These are phyloP conservation scores for Rutidosis leptorrhynchoides DNA, from an alignment of 129 eudicot genomes.

Conservation along the genomic window DNA sequence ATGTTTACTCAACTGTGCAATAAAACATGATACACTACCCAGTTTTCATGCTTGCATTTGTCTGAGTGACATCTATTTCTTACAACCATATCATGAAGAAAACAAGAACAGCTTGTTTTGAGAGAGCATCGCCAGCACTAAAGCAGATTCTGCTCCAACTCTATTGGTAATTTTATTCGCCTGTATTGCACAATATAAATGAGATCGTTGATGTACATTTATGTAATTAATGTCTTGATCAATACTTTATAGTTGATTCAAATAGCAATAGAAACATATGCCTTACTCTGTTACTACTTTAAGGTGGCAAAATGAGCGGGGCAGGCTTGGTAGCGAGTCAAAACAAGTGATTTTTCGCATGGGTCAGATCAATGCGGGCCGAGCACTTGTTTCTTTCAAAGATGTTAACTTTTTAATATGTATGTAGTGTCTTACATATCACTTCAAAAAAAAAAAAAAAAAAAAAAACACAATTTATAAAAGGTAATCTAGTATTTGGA, in stretches of 20 bases:
- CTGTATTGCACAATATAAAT: not conserved
- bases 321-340: not conserved
- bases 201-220: not conserved
- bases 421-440: not conserved
- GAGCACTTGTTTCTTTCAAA: conserved; percentile 1
- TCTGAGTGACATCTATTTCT: conserved; percentile 16
- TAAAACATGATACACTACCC: conserved; percentile 25
- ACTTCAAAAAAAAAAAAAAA: too few relatives aligned
- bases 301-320: not conserved
- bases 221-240: not conserved
- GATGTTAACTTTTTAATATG: not conserved
- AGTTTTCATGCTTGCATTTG: conserved; percentile 23
- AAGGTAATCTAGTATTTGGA: not conserved
- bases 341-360: not conserved
- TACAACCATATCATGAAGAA: conserved; percentile 19
- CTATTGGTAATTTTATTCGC: conserved; percentile 45
- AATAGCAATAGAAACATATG: not conserved
- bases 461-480: not conserved
- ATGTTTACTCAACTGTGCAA: conserved; percentile 27
- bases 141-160: conserved; percentile 74
- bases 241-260: not conserved
- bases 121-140: conserved; percentile 87
- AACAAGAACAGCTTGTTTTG: conserved; percentile 51
- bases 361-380: not conserved
- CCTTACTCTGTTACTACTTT: not conserved